Evolutionary conservation across 2,329 filamentous ascomycete genomes (phyloP), one percentile per base, ranked within the genome.

Genomic region (Neonectria magnoliae): DNA sequence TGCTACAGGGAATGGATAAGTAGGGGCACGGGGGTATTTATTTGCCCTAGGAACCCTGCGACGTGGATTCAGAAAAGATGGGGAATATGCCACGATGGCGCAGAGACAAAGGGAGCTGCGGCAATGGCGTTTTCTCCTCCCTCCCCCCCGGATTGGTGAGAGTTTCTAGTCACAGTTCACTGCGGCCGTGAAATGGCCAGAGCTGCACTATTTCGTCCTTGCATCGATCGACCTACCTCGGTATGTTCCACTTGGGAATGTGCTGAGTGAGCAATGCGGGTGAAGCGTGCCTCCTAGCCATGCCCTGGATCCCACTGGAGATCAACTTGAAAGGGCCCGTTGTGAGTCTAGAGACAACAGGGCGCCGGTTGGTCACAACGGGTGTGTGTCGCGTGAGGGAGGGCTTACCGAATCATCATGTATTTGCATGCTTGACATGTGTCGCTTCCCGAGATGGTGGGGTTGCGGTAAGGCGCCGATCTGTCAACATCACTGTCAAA

Each of bases 341-440:
- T n/a, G 55, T 36, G 18, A 11, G 42, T 16, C 20, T 54, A n/a
- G 9, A 52, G 29, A 38, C n/a, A 16, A 6, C n/a, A 22, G 31
- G 38, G 36, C 9, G 20, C 31, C 38, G 38, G 41, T 33, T 53
- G 27, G 42, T 22, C 29, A 22, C 48, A 44, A 22, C 41, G 36
- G 33, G 45, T 52, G 27, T 38, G 50, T 59, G 61, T 59, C 51
- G 61, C 61, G 51, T 64, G 56, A 55, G 51, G 16, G 25, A 27
- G 42, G 29, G 20, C 44, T 36, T 36, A 27, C 45, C 56, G 56
- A 64, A 64, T 59, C 56, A 59, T 25, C 20, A 11, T 41, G 36
- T 10, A 47, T 45, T 42, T 20, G 11, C 38, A 9, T 50, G 56
- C 61, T 42, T 59, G 51, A 64, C 61, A 64, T 64, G 61, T 64